phyloP scores from a whole-genome alignment of 2,329 filamentous ascomycete genomes.

The Aspergillus sp. region DNA sequence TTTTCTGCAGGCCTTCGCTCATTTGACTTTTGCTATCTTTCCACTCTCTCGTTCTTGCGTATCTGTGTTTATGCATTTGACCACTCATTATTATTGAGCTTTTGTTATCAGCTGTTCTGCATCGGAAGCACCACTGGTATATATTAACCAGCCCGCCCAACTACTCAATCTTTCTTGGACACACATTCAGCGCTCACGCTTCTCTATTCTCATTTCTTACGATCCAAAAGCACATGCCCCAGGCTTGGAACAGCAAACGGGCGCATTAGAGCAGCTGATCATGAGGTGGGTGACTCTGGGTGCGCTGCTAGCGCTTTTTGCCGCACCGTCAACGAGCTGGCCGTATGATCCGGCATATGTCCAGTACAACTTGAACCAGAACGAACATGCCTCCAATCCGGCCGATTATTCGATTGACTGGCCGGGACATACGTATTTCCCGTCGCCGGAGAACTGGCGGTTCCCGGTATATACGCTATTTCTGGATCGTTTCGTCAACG shows the following conservation, averaged over 20 bases:
- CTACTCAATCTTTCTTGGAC: background rate
- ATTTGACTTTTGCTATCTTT: background rate
- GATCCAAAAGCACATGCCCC: conserved; percentile 14
- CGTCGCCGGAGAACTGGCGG: conserved; percentile 55
- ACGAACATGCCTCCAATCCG: conserved; percentile 47
- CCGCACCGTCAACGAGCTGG: conserved; percentile 21
- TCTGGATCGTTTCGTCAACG: conserved; percentile 57
- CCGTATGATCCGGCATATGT: conserved; percentile 44
- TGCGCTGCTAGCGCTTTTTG: conserved; percentile 22
- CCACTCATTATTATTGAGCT: background rate
- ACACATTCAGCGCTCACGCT: background rate
- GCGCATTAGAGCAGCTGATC: conserved; percentile 7
- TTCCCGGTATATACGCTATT: conserved; percentile 60
- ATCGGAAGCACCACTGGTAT: background rate
- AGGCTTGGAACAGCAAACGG: conserved; percentile 8
- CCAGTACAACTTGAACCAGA: conserved; percentile 55
- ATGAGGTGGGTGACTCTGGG: conserved; percentile 26
- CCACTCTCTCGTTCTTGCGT: conserved; percentile 2
- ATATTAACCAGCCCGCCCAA: background rate
- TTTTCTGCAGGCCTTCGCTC: background rate
- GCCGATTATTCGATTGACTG: conserved; percentile 52
- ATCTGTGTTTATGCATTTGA: background rate
- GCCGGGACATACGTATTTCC: conserved; percentile 45
- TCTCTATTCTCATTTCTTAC: background rate
- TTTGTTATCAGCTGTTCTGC: background rate